Percentiles rank a stretch among this genome's conserved stretches.
phyloP scores from a whole-genome alignment of 2,329 filamentous ascomycete species.

The Fusarium tricinctum region DNA sequence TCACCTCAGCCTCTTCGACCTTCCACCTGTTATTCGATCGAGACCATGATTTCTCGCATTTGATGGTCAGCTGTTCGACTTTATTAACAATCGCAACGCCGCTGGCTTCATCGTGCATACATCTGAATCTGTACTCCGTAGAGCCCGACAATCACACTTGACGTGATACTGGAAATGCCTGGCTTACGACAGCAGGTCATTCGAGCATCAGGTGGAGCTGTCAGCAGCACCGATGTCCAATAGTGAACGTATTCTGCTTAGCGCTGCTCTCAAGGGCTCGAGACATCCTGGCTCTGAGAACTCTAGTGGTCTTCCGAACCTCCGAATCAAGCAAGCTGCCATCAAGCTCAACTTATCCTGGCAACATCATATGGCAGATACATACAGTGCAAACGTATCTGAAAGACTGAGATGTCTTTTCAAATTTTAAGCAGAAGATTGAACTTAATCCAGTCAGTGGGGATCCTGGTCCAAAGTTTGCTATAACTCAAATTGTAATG shows the following conservation, averaged over 20 bases:
- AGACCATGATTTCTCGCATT: slow-evolving; percentile 8
- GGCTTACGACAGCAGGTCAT: slow-evolving; percentile 22
- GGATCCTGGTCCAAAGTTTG: no score
- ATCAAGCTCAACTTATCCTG: slow-evolving; percentile 13
- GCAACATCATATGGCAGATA: slow-evolving; percentile 6
- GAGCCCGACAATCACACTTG: slow-evolving; percentile 10
- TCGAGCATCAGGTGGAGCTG: slow-evolving; percentile 33
- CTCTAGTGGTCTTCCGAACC: slow-evolving; percentile 31
- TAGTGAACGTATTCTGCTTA: slow-evolving; percentile 34
- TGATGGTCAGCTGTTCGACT: slow-evolving; percentile 15
- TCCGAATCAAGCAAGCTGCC: slow-evolving; percentile 31
- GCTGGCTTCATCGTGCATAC: slow-evolving; percentile 21
- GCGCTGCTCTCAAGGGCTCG: slow-evolving; percentile 19
- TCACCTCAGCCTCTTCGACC: slow-evolving; percentile 21
- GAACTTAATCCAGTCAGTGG: not conserved
- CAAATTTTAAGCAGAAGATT: no score
- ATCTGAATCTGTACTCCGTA: slow-evolving; percentile 1
- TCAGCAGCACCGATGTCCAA: slow-evolving; percentile 34
- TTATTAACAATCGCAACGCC: not conserved
- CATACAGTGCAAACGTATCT: no score
- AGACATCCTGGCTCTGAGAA: slow-evolving; percentile 29
- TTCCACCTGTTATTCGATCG: slow-evolving; percentile 1
- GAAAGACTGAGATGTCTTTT: no score
- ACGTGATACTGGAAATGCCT: slow-evolving; percentile 7
- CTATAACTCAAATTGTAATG: no score